These are phyloP conservation scores for Plasmodium gonderi DNA, from an alignment of 169 alveolate genomes.

Conservation along the genomic window DNA sequence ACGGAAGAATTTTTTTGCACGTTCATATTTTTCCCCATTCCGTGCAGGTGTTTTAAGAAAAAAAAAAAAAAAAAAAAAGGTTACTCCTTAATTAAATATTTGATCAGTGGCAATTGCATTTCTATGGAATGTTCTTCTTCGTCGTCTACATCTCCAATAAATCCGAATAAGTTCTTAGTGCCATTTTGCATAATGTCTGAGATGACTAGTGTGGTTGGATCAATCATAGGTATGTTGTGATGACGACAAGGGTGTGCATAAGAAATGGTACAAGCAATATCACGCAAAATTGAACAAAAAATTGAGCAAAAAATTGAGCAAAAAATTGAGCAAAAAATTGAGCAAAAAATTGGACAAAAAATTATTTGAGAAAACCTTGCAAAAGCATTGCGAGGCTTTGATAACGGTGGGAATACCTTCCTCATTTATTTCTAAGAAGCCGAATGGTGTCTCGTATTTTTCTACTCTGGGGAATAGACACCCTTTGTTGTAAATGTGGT, in stretches of 20 bases:
- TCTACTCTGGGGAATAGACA: constrained; percentile 86
- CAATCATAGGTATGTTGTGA: too few species aligned
- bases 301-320: neutral
- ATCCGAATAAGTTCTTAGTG: constrained; percentile 13
- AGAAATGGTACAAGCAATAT: neutral
- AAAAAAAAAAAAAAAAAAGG: neutral
- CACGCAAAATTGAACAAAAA: neutral
- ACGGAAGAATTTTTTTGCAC: neutral
- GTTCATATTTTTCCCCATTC: neutral
- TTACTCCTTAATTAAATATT: constrained; percentile 82
- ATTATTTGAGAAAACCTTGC: too few species aligned
- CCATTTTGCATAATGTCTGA: constrained; percentile 43
- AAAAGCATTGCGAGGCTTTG: too few species aligned
- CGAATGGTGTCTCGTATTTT: constrained; percentile 92
- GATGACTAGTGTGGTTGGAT: constrained; percentile 32
- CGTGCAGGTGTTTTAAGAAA: neutral
- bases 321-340: neutral
- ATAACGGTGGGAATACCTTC: constrained; percentile 39
- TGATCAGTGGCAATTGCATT: constrained; percentile 91
- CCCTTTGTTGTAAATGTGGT: constrained; percentile 89
- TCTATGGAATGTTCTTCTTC: constrained; percentile 94
- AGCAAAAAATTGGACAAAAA: neutral
- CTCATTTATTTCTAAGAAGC: constrained; percentile 88
- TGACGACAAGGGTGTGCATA: neutral
- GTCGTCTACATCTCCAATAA: constrained; percentile 42